Conservation (phyloP, 192 early-diverging fungal genomes). For the Coemansia sp. region DNA sequence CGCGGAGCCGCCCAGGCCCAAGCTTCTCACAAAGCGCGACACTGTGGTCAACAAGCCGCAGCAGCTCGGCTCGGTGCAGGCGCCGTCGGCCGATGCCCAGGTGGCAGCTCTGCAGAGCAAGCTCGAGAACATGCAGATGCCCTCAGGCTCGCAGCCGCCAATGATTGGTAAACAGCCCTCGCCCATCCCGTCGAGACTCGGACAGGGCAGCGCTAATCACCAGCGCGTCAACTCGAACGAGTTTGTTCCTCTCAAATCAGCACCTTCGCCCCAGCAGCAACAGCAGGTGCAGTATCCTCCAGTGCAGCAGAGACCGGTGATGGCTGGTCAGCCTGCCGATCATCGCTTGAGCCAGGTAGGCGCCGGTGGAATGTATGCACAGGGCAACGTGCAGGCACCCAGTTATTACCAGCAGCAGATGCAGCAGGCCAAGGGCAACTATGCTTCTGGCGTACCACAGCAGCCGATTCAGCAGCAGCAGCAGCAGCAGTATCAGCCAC, state of each 20-base stretch:
- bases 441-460: constrained; percentile 44
- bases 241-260: constrained; percentile 46
- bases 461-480: constrained; percentile 18
- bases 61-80: not conserved
- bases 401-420: constrained; percentile 53
- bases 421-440: constrained; percentile 36
- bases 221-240: constrained; percentile 46
- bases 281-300: constrained; percentile 13
- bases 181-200: constrained; percentile 24
- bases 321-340: constrained; percentile 7
- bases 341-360: constrained; percentile 37
- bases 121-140: constrained; percentile 34
- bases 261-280: constrained; percentile 25
- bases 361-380: constrained; percentile 43
- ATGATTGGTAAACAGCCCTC: constrained; percentile 5
- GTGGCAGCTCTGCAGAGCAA: constrained; percentile 26
- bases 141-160: constrained; percentile 4
- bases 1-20: constrained; percentile 25
- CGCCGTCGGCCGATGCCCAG: constrained; percentile 28
- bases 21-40: constrained; percentile 46
- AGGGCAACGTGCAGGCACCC: constrained; percentile 42
- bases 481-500: constrained; percentile 19
- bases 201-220: constrained; percentile 19
- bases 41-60: constrained; percentile 38
- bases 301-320: constrained; percentile 9